Percentiles rank a stretch among this genome's conserved stretches.
Evolutionary conservation across 495 filamentous ascomycete genomes (phyloP).

Genomic region (Trichoderma parareesei): DNA sequence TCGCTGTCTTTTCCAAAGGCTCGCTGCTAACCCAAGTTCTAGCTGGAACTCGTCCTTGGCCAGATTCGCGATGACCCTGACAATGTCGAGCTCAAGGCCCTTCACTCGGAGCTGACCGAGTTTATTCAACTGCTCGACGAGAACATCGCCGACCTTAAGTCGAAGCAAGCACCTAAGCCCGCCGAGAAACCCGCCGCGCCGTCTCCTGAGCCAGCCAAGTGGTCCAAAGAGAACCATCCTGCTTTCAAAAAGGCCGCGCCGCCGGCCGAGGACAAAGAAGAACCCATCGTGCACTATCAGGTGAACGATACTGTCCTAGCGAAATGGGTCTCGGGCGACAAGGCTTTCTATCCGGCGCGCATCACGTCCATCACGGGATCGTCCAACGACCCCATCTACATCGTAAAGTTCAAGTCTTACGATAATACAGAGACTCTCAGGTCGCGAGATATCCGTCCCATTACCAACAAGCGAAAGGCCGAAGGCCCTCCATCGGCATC

Average conservation of each 20-base stretch:
- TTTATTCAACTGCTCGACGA: slow-evolving; percentile 71
- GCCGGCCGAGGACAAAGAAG: slow-evolving; percentile 38
- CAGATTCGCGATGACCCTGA: slow-evolving; percentile 76
- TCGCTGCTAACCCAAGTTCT: slow-evolving; percentile 12
- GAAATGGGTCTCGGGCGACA: slow-evolving; percentile 84
- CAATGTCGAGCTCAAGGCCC: slow-evolving; percentile 69
- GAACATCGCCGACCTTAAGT: slow-evolving; percentile 71
- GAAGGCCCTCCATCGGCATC: slow-evolving; percentile 59
- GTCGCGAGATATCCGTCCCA: slow-evolving; percentile 74
- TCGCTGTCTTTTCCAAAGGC: slow-evolving; percentile 6
- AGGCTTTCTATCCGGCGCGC: slow-evolving; percentile 82
- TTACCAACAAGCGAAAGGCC: slow-evolving; percentile 82
- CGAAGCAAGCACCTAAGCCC: slow-evolving; percentile 41
- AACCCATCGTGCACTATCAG: slow-evolving; percentile 50
- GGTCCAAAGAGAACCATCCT: slow-evolving; percentile 65
- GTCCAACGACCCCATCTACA: slow-evolving; percentile 77
- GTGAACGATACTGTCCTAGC: slow-evolving; percentile 89
- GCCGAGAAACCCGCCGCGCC: slow-evolving; percentile 34
- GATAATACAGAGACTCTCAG: slow-evolving; percentile 77
- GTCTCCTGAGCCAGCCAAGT: slow-evolving; percentile 52
- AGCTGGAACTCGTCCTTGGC: slow-evolving; percentile 75
- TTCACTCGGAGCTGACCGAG: slow-evolving; percentile 77
- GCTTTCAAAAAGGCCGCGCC: slow-evolving; percentile 52
- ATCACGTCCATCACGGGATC: slow-evolving; percentile 93
- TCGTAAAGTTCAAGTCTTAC: slow-evolving; percentile 89